Evolutionary conservation across 2,329 filamentous ascomycete species (phyloP).

Genomic region (Hypomyces perniciosus): DNA sequence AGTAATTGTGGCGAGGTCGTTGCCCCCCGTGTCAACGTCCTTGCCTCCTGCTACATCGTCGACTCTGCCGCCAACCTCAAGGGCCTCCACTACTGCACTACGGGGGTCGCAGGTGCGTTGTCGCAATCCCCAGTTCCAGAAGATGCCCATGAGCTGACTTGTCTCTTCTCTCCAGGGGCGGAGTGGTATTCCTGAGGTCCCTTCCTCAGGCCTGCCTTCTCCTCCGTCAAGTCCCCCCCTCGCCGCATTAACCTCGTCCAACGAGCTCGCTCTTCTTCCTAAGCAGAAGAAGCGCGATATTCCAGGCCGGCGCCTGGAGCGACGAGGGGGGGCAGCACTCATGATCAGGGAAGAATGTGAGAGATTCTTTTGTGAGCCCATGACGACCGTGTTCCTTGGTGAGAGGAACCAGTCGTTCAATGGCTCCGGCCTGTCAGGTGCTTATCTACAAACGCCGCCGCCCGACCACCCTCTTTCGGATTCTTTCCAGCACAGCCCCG

Average conservation of each 20-base stretch:
- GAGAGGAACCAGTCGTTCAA: constrained; percentile 72
- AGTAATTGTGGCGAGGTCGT: constrained; percentile 70
- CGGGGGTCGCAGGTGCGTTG: constrained; percentile 67
- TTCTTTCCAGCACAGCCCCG: constrained; percentile 25
- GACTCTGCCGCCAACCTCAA: constrained; percentile 65
- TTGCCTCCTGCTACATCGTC: constrained; percentile 88
- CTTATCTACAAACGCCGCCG: constrained; percentile 51
- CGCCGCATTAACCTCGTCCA: constrained; percentile 63
- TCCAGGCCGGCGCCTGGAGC: constrained; percentile 39
- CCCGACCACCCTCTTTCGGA: constrained; percentile 40
- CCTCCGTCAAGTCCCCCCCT: constrained; percentile 86
- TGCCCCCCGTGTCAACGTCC: constrained; percentile 64
- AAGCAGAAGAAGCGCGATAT: constrained; percentile 45
- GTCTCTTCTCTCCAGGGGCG: constrained; percentile 48
- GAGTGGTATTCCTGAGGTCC: constrained; percentile 96
- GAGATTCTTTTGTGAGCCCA: constrained; percentile 98
- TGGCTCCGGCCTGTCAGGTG: constrained; percentile 85
- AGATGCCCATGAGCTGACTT: background rate
- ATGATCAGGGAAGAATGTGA: constrained; percentile 99
- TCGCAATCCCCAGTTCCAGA: background rate
- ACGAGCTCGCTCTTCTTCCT: constrained; percentile 59
- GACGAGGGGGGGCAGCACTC: constrained; percentile 87
- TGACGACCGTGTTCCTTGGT: constrained; percentile 92
- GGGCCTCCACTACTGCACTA: constrained; percentile 94
- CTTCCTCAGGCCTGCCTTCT: constrained; percentile 75